Conservation (phyloP, 1,139 yeast genomes). For the Blastobotrys arbuscula region DNA sequence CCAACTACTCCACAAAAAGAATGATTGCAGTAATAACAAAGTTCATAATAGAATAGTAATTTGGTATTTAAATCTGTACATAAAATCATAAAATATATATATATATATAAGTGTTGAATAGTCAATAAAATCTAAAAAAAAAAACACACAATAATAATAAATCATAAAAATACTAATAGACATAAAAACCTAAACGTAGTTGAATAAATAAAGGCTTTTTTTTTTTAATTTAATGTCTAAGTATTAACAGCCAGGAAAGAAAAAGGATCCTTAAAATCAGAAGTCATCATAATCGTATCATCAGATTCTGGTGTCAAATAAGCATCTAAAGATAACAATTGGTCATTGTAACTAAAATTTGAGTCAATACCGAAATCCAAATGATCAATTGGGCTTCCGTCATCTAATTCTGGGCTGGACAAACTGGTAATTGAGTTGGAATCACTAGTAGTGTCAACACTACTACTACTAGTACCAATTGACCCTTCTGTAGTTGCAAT, state of each 20-base stretch:
- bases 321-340: constrained; percentile 20
- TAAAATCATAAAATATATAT: too few relatives aligned
- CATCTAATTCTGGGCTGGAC: constrained; percentile 14
- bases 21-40: too few relatives aligned
- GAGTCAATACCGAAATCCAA: constrained; percentile 5
- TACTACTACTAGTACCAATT: not conserved
- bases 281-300: constrained; percentile 7
- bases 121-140: too few relatives aligned
- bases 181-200: too few relatives aligned
- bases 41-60: too few relatives aligned
- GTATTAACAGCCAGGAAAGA: not conserved
- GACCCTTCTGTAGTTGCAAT: constrained; percentile 5
- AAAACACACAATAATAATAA: too few relatives aligned
- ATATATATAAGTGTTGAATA: too few relatives aligned
- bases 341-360: constrained; percentile 7
- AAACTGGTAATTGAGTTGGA: constrained; percentile 5
- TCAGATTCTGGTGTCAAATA: constrained; percentile 27
- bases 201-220: not conserved
- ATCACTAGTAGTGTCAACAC: not conserved
- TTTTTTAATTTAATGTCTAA: not conserved
- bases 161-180: too few relatives aligned
- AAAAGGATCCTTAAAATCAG: constrained; percentile 1
- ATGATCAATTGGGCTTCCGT: constrained; percentile 9
- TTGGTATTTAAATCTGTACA: too few relatives aligned
- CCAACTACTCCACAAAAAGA: too few relatives aligned